phyloP scores from a whole-genome alignment of 2,329 filamentous ascomycete genomes.

The Penicillium sp. region DNA sequence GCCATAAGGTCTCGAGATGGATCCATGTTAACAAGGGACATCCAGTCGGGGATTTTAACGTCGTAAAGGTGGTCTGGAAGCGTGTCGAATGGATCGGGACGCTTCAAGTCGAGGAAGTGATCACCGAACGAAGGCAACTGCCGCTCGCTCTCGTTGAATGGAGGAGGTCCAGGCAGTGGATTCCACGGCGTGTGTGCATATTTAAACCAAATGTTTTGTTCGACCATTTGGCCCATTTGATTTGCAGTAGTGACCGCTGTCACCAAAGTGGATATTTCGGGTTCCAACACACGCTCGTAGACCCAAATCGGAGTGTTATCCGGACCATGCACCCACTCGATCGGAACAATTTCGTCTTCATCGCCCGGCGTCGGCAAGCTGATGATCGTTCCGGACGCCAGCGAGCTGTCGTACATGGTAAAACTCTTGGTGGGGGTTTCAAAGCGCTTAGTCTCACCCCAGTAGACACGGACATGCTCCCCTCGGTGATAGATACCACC shows the following conservation, averaged over 20 bases:
- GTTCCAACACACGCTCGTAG: conserved; percentile 36
- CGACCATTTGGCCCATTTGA: background rate
- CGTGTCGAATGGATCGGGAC: background rate
- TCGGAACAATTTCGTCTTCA: conserved; percentile 24
- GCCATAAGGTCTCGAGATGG: background rate
- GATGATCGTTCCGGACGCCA: conserved; percentile 28
- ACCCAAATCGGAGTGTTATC: conserved; percentile 29
- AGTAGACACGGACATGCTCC: conserved; percentile 30
- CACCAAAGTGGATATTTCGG: conserved; percentile 20
- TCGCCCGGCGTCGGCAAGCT: background rate
- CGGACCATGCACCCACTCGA: conserved; percentile 19
- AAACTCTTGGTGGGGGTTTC: conserved; percentile 19
- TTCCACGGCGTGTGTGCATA: background rate
- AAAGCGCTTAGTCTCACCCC: conserved; percentile 30
- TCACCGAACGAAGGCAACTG: background rate
- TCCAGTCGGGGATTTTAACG: background rate
- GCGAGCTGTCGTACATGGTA: conserved; percentile 33
- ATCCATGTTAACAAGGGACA: background rate
- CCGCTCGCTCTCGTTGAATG: background rate
- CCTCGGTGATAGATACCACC: conserved; percentile 35
- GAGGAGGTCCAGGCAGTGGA: background rate
- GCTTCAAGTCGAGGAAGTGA: background rate
- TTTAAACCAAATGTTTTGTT: background rate
- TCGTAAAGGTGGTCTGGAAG: background rate
- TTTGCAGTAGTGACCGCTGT: conserved; percentile 15